These are phyloP conservation scores for Kwoniella bestiolae DNA, from an alignment of 768 basidiomycete genomes.

Conservation along the genomic window DNA sequence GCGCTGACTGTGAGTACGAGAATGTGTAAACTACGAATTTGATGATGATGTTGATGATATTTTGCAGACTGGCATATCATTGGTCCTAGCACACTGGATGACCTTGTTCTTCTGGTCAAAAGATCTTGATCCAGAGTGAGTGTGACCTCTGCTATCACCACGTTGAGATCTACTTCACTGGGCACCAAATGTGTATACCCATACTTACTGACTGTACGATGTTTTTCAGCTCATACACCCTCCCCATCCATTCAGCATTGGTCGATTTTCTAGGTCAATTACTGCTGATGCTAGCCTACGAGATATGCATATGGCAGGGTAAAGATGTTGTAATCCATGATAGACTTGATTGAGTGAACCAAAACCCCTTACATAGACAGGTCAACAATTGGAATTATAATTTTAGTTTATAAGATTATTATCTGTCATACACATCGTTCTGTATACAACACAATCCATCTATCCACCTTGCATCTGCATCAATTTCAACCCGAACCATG, in stretches of 20 bases:
- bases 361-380: neutral
- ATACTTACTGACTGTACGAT: neutral
- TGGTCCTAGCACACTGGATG: conserved; percentile 68
- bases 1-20: conserved; percentile 70
- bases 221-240: conserved; percentile 68
- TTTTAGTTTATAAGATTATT: too few species aligned
- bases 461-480: too few species aligned
- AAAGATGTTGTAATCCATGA: conserved; percentile 34
- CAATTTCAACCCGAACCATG: too few species aligned
- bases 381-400: too few species aligned
- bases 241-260: conserved; percentile 88
- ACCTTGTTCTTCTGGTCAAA: conserved; percentile 79
- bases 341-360: neutral
- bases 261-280: conserved; percentile 84
- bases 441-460: too few species aligned
- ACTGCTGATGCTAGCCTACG: conserved; percentile 66
- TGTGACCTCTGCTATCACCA: too few species aligned
- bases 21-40: neutral
- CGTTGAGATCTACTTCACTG: too few species aligned
- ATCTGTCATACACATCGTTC: too few species aligned
- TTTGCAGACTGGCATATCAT: conserved; percentile 70
- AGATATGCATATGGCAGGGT: conserved; percentile 45
- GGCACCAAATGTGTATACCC: neutral
- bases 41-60: neutral
- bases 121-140: conserved; percentile 75